phyloP scores from a whole-genome alignment of 768 basidiomycete species.

The Auricularia auricula-judae region DNA sequence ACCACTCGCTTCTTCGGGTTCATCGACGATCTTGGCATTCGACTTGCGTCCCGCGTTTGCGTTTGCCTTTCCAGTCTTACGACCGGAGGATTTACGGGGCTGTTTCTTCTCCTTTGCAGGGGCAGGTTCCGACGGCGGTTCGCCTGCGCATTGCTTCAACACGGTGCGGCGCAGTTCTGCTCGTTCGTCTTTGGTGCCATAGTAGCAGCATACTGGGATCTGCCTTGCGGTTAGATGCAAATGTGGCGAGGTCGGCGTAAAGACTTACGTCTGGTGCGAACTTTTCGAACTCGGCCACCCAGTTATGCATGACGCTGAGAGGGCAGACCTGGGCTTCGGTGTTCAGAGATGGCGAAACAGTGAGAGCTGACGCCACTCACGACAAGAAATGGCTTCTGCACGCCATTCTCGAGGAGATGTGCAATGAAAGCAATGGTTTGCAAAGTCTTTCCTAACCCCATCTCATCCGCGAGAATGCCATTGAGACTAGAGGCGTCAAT shows the following conservation, averaged over 20 bases:
- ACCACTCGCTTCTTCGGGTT: not conserved
- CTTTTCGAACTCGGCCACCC: slow-evolving; percentile 72
- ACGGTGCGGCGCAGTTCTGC: slow-evolving; percentile 61
- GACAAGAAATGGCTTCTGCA: slow-evolving; percentile 68
- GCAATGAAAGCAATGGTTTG: slow-evolving; percentile 94
- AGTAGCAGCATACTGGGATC: slow-evolving; percentile 87
- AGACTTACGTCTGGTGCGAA: slow-evolving; percentile 66
- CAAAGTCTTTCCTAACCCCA: slow-evolving; percentile 71
- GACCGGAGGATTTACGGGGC: slow-evolving; percentile 8
- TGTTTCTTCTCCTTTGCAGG: slow-evolving; percentile 1
- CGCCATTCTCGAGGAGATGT: slow-evolving; percentile 64
- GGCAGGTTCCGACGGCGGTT: slow-evolving; percentile 3
- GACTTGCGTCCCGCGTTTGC: slow-evolving; percentile 51
- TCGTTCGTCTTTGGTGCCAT: slow-evolving; percentile 74
- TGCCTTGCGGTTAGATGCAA: slow-evolving; percentile 15
- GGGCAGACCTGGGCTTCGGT: slow-evolving; percentile 45
- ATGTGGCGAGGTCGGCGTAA: slow-evolving; percentile 2
- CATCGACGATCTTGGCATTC: slow-evolving; percentile 20
- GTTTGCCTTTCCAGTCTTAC: slow-evolving; percentile 18
- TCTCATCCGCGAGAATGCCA: slow-evolving; percentile 67
- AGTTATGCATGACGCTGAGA: slow-evolving; percentile 86
- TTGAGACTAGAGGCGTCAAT: slow-evolving; percentile 11
- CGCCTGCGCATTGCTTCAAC: slow-evolving; percentile 28
- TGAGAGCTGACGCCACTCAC: slow-evolving; percentile 15
- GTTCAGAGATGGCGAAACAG: too few species aligned